These are phyloP conservation scores for Hyphodiscus sp. DNA, from an alignment of 2,329 filamentous ascomycete genomes.

Conservation along the genomic window DNA sequence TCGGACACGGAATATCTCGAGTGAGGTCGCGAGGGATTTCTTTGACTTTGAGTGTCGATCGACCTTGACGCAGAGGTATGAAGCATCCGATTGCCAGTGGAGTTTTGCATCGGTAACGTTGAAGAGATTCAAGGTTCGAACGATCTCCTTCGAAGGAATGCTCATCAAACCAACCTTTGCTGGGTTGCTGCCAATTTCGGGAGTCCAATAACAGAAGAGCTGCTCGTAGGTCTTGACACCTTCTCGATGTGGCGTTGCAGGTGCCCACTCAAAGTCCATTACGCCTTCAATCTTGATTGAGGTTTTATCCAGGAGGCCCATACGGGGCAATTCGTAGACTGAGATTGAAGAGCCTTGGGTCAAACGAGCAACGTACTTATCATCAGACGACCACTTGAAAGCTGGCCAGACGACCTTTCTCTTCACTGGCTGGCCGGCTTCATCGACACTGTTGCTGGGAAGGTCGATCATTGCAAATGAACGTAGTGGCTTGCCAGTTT, in stretches of 20 bases:
- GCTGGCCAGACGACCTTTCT: conserved; percentile 97
- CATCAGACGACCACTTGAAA: conserved; percentile 98
- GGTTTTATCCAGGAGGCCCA: conserved; percentile 85
- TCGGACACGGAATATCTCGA: conserved; percentile 95
- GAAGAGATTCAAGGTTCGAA: conserved; percentile 94
- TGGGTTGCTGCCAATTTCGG: conserved; percentile 95
- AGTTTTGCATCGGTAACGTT: conserved; percentile 96
- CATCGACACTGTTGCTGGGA: conserved; percentile 53
- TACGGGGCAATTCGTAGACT: conserved; percentile 81
- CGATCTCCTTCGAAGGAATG: conserved; percentile 87
- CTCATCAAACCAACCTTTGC: conserved; percentile 96
- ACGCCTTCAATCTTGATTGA: conserved; percentile 95
- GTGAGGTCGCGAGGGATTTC: conserved; percentile 92
- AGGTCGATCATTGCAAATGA: conserved; percentile 90
- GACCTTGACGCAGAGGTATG: conserved; percentile 97
- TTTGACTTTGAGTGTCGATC: conserved; percentile 98
- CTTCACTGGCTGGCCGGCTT: conserved; percentile 62
- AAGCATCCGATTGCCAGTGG: conserved; percentile 94
- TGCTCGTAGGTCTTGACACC: conserved; percentile 90
- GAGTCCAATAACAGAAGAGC: conserved; percentile 97
- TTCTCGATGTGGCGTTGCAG: conserved; percentile 72
- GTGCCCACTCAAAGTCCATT: conserved; percentile 97
- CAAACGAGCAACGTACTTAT: conserved; percentile 93
- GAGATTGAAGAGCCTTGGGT: conserved; percentile 84
- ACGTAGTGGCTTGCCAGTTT: conserved; percentile 79